phyloP scores from a whole-genome alignment of 352 stramenopile genomes.

The Phytophthora meadii region DNA sequence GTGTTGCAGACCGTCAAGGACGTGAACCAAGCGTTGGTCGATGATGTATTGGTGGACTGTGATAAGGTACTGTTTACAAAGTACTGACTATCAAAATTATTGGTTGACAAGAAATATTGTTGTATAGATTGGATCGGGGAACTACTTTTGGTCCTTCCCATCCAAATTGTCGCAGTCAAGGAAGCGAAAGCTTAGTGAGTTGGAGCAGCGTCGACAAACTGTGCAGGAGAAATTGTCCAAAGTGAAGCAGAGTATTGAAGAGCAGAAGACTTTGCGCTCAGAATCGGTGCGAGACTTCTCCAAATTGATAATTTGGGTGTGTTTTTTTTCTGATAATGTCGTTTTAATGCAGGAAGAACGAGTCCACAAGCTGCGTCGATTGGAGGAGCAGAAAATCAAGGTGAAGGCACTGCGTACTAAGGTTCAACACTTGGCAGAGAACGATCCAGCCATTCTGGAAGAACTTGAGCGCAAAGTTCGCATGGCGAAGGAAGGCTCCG shows the following conservation, averaged over 20 bases:
- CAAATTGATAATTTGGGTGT: not conserved
- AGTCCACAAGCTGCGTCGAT: slow-evolving; percentile 58
- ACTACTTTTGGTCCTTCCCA: slow-evolving; percentile 91
- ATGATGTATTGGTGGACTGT: slow-evolving; percentile 83
- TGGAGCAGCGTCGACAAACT: slow-evolving; percentile 59
- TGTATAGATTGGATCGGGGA: slow-evolving; percentile 78
- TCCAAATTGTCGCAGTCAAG: slow-evolving; percentile 83
- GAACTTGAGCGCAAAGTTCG: slow-evolving; percentile 69
- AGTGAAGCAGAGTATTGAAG: slow-evolving; percentile 57
- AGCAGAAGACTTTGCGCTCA: slow-evolving; percentile 53
- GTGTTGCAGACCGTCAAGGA: slow-evolving; percentile 91
- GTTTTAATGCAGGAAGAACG: slow-evolving; percentile 59
- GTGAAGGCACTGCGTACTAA: slow-evolving; percentile 59
- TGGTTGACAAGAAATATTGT: slow-evolving; percentile 5
- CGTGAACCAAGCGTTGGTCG: slow-evolving; percentile 87
- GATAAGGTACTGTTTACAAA: slow-evolving; percentile 58
- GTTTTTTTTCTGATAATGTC: not conserved
- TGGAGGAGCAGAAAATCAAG: slow-evolving; percentile 57
- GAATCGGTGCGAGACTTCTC: slow-evolving; percentile 53
- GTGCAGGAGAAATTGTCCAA: slow-evolving; percentile 52
- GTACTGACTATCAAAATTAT: not conserved
- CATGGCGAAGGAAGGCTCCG: slow-evolving; percentile 71
- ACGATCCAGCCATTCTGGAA: slow-evolving; percentile 72
- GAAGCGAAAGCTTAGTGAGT: slow-evolving; percentile 76
- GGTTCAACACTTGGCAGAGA: slow-evolving; percentile 74